Conservation (phyloP, 2,329 filamentous ascomycete genomes). For the Proliferodiscus dingleyae region DNA sequence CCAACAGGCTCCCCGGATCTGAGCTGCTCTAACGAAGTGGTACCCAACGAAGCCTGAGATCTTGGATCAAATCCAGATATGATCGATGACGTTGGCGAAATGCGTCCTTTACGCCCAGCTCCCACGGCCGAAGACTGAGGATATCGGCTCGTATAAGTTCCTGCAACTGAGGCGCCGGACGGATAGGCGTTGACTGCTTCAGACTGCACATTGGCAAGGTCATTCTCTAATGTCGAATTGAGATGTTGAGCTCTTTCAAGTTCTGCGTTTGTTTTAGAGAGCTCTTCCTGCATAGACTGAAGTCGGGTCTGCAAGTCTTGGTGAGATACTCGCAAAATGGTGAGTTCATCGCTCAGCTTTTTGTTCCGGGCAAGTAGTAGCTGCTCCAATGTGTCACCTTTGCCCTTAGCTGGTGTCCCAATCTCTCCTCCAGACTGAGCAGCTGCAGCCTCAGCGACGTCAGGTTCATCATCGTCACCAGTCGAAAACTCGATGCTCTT, state of each 20-base stretch:
- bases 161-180: conserved; percentile 85
- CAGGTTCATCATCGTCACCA: conserved; percentile 70
- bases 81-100: conserved; percentile 93
- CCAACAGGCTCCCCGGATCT: conserved; percentile 61
- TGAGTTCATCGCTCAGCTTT: conserved; percentile 90
- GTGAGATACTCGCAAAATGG: conserved; percentile 86
- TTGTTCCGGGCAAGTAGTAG: conserved; percentile 90
- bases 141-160: conserved; percentile 80
- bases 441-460: conserved; percentile 34
- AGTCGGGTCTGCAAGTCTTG: conserved; percentile 82
- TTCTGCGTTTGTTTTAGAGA: conserved; percentile 78
- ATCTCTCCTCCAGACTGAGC: conserved; percentile 36
- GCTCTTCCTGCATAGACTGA: conserved; percentile 74
- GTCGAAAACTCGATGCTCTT: conserved; percentile 98
- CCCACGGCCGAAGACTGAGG: conserved; percentile 59
- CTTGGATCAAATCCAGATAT: conserved; percentile 91
- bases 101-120: conserved; percentile 54
- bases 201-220: conserved; percentile 81
- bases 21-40: conserved; percentile 50
- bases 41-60: conserved; percentile 39
- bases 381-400: conserved; percentile 82
- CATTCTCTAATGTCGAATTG: conserved; percentile 85
- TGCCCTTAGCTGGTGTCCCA: conserved; percentile 47
- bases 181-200: conserved; percentile 81
- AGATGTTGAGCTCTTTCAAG: conserved; percentile 79